Evolutionary conservation across 257 asterid species (phyloP), one percentile per base, ranked within the genome.

Genomic region (Nicotiana tabacum): DNA sequence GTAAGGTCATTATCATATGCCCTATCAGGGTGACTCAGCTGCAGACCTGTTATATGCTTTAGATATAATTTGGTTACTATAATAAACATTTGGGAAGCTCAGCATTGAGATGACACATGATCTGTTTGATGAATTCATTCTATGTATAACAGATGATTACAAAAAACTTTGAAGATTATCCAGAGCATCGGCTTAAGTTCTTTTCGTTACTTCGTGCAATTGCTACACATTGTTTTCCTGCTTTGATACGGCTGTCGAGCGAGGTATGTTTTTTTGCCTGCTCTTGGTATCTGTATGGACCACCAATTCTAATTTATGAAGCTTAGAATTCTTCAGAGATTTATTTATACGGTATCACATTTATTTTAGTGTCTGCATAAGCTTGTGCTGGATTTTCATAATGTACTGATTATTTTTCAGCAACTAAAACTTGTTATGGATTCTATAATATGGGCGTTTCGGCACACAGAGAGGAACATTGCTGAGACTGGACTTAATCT

Each of bases 401-500:
- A 77, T 85, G 30, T 82, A n/a, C 37, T 86, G 81, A 39, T 70
- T 81, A 56, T 66, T 76, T 66, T 39, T 32, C 97, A 96, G 98
- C 98, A 96, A 93, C 89, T 96, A 81, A 96, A 93, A 90, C 98
- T 94, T 82, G 97, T 96, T 39, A 92, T 93, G 97, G 99, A 96
- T 89, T 96, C 99, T 76, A 96, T 96, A 69, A 92, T 96, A 78
- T 96, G 99, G 99, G 98, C 98, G 77, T 94, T 96, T 92, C 98
- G 99, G 78, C 99, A 96, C 86, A 96, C 98, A 33, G 99, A 96
- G 82, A 90, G 99, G 82, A 96, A 96, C 87, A 92, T 96, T 85
- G 99, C 99, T 33, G 99, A 96, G 90, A 94, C 98, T 48, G 99
- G 99, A 77, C 97, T 96, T 81, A 92, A 90, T 89, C 98, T 96